Evolutionary conservation across 495 filamentous ascomycete genomes (phyloP).

Genomic region (Trichoderma reesei): DNA sequence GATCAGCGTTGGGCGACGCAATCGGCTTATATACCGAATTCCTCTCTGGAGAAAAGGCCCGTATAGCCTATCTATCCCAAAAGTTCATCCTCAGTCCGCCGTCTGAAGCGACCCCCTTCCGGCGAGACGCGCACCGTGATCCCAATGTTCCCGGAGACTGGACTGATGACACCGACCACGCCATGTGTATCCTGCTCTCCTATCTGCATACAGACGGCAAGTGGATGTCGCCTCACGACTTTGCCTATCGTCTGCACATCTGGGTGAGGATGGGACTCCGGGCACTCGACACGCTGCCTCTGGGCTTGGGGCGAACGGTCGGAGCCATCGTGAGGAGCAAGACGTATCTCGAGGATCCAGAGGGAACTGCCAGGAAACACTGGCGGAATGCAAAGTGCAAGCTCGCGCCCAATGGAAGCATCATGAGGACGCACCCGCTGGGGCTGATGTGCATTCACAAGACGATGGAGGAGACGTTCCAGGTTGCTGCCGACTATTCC

Average conservation of each 20-base stretch:
- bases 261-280: slow-evolving; percentile 34
- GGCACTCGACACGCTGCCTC: slow-evolving; percentile 29
- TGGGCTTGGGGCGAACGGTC: slow-evolving; percentile 33
- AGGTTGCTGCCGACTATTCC: slow-evolving; percentile 19
- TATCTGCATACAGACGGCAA: slow-evolving; percentile 28
- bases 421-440: slow-evolving; percentile 39
- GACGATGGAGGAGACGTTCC: slow-evolving; percentile 25
- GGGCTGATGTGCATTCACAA: slow-evolving; percentile 29
- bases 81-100: slow-evolving; percentile 27
- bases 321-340: slow-evolving; percentile 21
- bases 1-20: slow-evolving; percentile 38
- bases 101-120: slow-evolving; percentile 22
- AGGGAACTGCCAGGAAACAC: slow-evolving; percentile 19
- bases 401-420: slow-evolving; percentile 37
- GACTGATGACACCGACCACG: slow-evolving; percentile 46
- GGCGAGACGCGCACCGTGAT: slow-evolving; percentile 29
- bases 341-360: slow-evolving; percentile 25
- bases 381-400: slow-evolving; percentile 20
- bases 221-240: slow-evolving; percentile 18
- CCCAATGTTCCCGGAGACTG: slow-evolving; percentile 29
- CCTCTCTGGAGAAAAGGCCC: slow-evolving; percentile 21
- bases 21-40: slow-evolving; percentile 43
- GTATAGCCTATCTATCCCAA: slow-evolving; percentile 21
- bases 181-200: slow-evolving; percentile 32
- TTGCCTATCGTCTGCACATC: slow-evolving; percentile 30